phyloP scores from a whole-genome alignment of 163 green algal species.

The Smithsoniella earleae region DNA sequence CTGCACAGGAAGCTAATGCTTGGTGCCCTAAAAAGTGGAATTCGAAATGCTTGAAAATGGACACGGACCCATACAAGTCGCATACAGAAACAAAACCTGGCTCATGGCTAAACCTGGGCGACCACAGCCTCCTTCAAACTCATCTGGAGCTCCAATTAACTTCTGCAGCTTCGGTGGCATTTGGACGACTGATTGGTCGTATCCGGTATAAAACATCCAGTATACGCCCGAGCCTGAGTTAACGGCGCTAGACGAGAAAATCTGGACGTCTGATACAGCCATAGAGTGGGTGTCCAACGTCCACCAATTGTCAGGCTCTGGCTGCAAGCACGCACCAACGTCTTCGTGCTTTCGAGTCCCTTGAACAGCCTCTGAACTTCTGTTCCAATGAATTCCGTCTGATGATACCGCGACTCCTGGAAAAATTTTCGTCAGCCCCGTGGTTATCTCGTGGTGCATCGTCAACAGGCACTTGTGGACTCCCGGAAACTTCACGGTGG shows the following conservation, averaged over 20 bases:
- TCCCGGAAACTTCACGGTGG: too few species aligned
- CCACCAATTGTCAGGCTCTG: slow-evolving; percentile 82
- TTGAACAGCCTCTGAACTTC: slow-evolving; percentile 43
- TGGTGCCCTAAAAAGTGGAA: too few species aligned
- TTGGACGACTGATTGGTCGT: background rate
- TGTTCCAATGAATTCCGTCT: slow-evolving; percentile 68
- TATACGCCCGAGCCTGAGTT: slow-evolving; percentile 71
- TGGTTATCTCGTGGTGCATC: too few species aligned
- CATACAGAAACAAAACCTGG: too few species aligned
- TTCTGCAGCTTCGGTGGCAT: background rate
- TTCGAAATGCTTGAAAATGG: too few species aligned
- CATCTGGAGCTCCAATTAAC: slow-evolving; percentile 12
- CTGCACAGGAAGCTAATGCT: too few species aligned
- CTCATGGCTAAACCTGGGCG: slow-evolving; percentile 81
- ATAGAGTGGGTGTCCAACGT: slow-evolving; percentile 79
- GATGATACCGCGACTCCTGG: slow-evolving; percentile 63
- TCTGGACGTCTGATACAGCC: slow-evolving; percentile 75
- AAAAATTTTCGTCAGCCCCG: too few species aligned
- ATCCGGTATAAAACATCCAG: slow-evolving; percentile 88
- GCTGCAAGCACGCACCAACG: slow-evolving; percentile 45
- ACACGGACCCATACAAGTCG: too few species aligned
- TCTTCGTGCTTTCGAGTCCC: slow-evolving; percentile 42
- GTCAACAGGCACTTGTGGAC: too few species aligned
- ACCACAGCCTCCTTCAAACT: slow-evolving; percentile 56
- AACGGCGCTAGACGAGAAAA: slow-evolving; percentile 60